Base-by-base conservation (phyloP, 805 yeast genomes). In the Sugiyamaella chiloensis region DNA sequence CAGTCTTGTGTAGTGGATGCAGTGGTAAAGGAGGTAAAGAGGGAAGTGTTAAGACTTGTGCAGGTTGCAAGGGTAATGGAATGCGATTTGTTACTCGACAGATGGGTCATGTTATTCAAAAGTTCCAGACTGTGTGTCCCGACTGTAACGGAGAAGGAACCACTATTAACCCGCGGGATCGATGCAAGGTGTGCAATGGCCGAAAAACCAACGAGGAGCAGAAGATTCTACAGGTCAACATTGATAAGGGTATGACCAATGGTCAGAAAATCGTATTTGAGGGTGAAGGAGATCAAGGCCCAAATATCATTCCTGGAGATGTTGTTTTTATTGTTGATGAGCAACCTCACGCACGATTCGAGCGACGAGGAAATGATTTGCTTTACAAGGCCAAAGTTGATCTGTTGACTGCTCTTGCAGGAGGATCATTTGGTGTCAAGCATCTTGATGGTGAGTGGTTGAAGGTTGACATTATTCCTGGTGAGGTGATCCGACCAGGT, bases 41-140 rank as follows among this genome's bases (percentile, higher is more conserved):
- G 58, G 95, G 93, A 55, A 75, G 87, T 49, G 95, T 90, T 56
- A 85, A 85, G 74, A 81, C 81, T 61, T 93, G 99, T 81, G 56
- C 81, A 44, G 67, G 80, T 32, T 93, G 99, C 82, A 78, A 80
- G 64, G 99, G 99, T 70, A 77, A 79, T 60, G 99, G 99, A 79
- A 71, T 84, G 68, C 87, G 80, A 70, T 84, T 91, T 57, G 85
- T 89, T 57, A 87, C 96, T 45, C 86, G 96, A 75, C 98, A 93
- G 72, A 90, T 93, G 96, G 99, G 99, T 60, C 96, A 96, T 57
- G 88, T 93, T 90, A 86, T 93, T 63, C 99, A 93, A 75, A 86
- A 96, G 77, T 87, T 87, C 81, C 98, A 93, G 74, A 81, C 95
- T 40, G 82, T 81, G 46, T 93, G 99, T 85, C 91, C 86, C 59